These are phyloP conservation scores for Auriscalpium microsporum DNA, from an alignment of 768 basidiomycete genomes.

Conservation along the genomic window DNA sequence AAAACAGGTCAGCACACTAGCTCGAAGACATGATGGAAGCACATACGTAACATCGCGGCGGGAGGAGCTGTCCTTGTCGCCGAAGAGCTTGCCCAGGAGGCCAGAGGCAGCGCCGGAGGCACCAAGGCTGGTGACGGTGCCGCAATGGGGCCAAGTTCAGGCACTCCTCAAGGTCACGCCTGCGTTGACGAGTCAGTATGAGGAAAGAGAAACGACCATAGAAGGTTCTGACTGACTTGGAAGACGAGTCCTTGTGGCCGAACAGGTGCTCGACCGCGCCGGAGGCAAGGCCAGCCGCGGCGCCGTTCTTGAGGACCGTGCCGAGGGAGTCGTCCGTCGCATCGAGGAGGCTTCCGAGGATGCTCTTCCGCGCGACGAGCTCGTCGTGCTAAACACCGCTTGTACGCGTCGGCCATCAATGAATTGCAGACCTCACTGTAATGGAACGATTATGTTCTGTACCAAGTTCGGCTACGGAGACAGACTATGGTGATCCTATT, in stretches of 20 bases:
- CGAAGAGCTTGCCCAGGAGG: neutral
- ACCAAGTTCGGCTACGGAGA: no score
- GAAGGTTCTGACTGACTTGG: neutral
- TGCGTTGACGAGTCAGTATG: neutral
- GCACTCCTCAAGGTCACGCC: neutral
- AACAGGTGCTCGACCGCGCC: neutral
- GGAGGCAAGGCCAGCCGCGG: neutral
- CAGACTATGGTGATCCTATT: no score
- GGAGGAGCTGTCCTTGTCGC: neutral
- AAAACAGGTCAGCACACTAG: neutral
- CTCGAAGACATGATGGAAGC: neutral
- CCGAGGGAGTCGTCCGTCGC: neutral
- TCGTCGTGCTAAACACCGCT: no score
- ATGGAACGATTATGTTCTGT: no score
- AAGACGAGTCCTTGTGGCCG: neutral
- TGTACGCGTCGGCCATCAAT: no score
- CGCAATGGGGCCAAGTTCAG: neutral
- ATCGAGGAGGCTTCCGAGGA: neutral
- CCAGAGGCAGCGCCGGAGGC: neutral
- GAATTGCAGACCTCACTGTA: no score
- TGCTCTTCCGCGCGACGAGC: neutral
- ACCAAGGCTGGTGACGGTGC: neutral
- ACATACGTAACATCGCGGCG: neutral
- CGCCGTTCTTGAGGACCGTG: neutral
- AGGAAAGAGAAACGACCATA: neutral